Percentiles rank a stretch among this genome's conserved stretches.
Conservation (phyloP, 352 stramenopile genomes). For the Globisporangium yorkense region DNA sequence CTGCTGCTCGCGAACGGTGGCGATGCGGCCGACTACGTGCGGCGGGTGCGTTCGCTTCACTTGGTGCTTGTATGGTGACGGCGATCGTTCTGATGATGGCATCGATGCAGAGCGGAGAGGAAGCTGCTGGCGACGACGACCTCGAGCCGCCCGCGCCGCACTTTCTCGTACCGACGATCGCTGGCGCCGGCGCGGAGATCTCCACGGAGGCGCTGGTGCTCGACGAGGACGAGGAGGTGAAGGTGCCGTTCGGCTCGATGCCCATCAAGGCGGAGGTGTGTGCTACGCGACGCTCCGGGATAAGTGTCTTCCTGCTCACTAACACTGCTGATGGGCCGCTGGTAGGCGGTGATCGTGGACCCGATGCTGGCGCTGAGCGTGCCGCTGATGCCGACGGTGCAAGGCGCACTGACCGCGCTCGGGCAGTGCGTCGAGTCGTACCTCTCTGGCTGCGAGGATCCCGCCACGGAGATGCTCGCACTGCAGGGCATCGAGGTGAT, state of each 20-base stretch:
- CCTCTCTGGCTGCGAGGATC: slow-evolving; percentile 39
- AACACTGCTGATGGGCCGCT: background rate
- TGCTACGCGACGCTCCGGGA: no score
- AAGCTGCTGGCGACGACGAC: slow-evolving; percentile 6
- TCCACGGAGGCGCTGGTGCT: slow-evolving; percentile 47
- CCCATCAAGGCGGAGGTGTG: slow-evolving; percentile 43
- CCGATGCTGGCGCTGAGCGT: slow-evolving; percentile 61
- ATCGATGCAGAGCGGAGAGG: background rate
- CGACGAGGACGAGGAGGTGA: slow-evolving; percentile 58
- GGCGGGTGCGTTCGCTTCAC: background rate
- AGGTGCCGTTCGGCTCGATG: slow-evolving; percentile 34
- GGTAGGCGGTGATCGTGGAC: slow-evolving; percentile 61
- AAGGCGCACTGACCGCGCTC: slow-evolving; percentile 55
- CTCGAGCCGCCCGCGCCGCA: slow-evolving; percentile 26
- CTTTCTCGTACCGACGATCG: slow-evolving; percentile 56
- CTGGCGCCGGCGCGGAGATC: slow-evolving; percentile 48
- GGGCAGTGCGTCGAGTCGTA: slow-evolving; percentile 76
- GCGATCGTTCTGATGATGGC: no score
- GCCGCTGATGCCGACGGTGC: slow-evolving; percentile 40
- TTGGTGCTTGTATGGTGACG: no score
- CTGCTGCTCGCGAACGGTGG: slow-evolving; percentile 45
- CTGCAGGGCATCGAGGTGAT: slow-evolving; percentile 58
- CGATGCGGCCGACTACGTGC: slow-evolving; percentile 26
- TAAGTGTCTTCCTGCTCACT: background rate
- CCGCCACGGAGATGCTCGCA: slow-evolving; percentile 33